These are phyloP conservation scores for Cucumis melo DNA, from an alignment of 306 rosid species.

Conservation along the genomic window DNA sequence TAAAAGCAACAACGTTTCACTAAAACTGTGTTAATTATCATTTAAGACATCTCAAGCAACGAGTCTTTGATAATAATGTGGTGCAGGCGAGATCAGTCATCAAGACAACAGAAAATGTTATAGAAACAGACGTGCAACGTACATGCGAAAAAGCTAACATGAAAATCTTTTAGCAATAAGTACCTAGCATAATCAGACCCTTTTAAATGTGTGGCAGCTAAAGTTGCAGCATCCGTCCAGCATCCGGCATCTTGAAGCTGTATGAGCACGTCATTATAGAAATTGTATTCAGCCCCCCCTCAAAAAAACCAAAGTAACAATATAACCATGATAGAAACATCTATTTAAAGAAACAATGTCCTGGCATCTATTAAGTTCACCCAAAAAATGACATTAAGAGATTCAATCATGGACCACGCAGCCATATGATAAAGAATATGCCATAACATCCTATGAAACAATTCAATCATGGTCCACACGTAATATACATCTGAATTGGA, in stretches of 20 bases:
- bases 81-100: neutral
- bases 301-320: neutral
- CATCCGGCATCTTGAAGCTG: slow-evolving; percentile 99
- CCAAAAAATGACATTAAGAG: neutral
- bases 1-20: neutral
- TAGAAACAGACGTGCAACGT: neutral
- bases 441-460: neutral
- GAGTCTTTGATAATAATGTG: neutral
- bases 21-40: slow-evolving; percentile 8
- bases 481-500: neutral
- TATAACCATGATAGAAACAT: neutral
- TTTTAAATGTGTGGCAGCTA: slow-evolving; percentile 84
- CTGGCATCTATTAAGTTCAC: neutral
- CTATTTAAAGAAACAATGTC: neutral
- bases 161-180: neutral
- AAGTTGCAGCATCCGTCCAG: slow-evolving; percentile 97
- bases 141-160: neutral
- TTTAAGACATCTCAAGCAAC: neutral
- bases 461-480: neutral
- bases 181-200: slow-evolving; percentile 99
- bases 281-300: neutral
- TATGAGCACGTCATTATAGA: slow-evolving; percentile 7
- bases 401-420: neutral
- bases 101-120: neutral
- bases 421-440: neutral